These are phyloP conservation scores for Arachnopeziza araneosa DNA, from an alignment of 2,329 filamentous ascomycete species.

Conservation along the genomic window DNA sequence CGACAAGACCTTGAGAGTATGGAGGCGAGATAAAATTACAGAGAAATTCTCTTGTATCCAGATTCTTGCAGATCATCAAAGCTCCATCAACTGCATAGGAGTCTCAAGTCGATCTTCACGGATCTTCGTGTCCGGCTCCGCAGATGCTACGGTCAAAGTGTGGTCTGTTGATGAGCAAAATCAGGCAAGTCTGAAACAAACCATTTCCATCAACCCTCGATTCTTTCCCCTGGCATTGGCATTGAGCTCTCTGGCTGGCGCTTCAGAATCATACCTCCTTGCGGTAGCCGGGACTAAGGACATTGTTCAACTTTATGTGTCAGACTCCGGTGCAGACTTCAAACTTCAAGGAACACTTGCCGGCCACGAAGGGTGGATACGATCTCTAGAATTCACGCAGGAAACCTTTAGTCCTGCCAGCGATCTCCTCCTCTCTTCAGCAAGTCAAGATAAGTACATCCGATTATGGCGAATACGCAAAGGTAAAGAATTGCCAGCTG, in stretches of 20 bases:
- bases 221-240: constrained; percentile 80
- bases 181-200: constrained; percentile 55
- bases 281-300: constrained; percentile 83
- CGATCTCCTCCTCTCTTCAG: constrained; percentile 81
- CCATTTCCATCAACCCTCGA: constrained; percentile 66
- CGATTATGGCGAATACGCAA: constrained; percentile 83
- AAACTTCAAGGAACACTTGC: constrained; percentile 68
- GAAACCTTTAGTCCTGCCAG: constrained; percentile 50
- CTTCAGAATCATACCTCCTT: constrained; percentile 54
- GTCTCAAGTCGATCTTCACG: constrained; percentile 25
- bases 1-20: constrained; percentile 72
- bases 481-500: constrained; percentile 58
- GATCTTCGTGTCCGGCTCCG: constrained; percentile 71
- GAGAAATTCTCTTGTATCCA: constrained; percentile 38
- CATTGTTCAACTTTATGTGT: constrained; percentile 73
- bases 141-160: constrained; percentile 65
- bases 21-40: constrained; percentile 45
- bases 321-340: constrained; percentile 50
- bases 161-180: constrained; percentile 57
- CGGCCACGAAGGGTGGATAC: constrained; percentile 93
- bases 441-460: constrained; percentile 96
- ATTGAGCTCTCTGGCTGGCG: constrained; percentile 51
- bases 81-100: constrained; percentile 66
- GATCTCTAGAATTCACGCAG: constrained; percentile 71
- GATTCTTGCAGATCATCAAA: constrained; percentile 57